A percentile compares a stretch with the other conserved stretches of the same genome.
Conservation (phyloP, 108 stramenopile species). For the Parmales sp. region DNA sequence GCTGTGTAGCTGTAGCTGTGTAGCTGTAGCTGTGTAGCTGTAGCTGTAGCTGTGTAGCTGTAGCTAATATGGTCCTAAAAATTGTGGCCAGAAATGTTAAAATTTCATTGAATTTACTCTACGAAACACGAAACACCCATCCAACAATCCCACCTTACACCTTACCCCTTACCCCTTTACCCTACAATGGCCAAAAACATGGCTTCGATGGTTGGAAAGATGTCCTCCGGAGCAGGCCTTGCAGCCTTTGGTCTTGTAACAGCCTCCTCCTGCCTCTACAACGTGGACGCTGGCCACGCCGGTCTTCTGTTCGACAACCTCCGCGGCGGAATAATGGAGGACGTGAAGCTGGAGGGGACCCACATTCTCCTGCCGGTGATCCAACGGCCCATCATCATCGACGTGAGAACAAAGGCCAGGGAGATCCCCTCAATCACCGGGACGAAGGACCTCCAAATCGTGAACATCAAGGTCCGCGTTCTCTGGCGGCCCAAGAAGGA, state of each 20-base stretch:
- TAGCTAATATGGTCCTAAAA: no score
- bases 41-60: no score
- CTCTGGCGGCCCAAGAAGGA: conserved; percentile 89
- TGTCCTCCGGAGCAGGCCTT: conserved; percentile 50
- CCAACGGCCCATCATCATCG: conserved; percentile 88
- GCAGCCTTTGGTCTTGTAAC: conserved; percentile 67
- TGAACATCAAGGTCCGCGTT: conserved; percentile 95
- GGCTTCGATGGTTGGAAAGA: conserved; percentile 46
- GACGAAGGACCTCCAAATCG: conserved; percentile 99
- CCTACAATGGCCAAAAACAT: conserved; percentile 17
- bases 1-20: no score
- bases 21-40: no score
- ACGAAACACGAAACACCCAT: no score
- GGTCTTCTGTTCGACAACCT: conserved; percentile 97
- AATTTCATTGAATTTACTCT: no score
- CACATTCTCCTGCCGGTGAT: conserved; percentile 76
- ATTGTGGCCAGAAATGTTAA: no score
- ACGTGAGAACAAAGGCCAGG: conserved; percentile 87
- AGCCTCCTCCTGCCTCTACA: conserved; percentile 70
- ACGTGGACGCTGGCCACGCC: conserved; percentile 96
- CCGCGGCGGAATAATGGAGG: conserved; percentile 79
- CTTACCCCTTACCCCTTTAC: background rate
- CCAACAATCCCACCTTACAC: no score
- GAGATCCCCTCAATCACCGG: conserved; percentile 93
- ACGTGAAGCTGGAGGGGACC: conserved; percentile 88